A percentile compares a stretch with the other conserved stretches of the same genome.
Conservation (phyloP, 1,284 basidiomycete genomes). For the Marasmius oreades region DNA sequence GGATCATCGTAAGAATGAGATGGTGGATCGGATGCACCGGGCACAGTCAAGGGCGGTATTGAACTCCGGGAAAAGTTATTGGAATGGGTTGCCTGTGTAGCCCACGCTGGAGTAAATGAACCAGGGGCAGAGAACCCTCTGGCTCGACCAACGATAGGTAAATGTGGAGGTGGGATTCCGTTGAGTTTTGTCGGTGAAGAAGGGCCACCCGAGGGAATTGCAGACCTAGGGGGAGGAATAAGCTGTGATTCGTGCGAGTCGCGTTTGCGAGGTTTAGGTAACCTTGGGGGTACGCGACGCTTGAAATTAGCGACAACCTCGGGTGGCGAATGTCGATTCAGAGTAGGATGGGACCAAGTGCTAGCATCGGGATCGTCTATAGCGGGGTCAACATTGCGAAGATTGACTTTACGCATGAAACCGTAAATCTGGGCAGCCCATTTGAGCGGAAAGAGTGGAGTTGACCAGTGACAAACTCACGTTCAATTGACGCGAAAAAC, state of each 20-base stretch:
- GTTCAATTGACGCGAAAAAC: constrained; percentile 91
- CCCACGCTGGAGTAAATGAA: constrained; percentile 63
- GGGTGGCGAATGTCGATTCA: constrained; percentile 81
- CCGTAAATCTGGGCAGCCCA: constrained; percentile 74
- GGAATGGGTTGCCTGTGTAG: constrained; percentile 46
- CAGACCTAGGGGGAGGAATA: constrained; percentile 69
- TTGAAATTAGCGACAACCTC: constrained; percentile 90
- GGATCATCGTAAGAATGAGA: constrained; percentile 60
- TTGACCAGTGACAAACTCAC: constrained; percentile 48
- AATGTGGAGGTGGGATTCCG: constrained; percentile 6
- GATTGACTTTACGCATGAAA: constrained; percentile 92
- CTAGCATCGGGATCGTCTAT: constrained; percentile 91
- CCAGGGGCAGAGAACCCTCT: constrained; percentile 80
- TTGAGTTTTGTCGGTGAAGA: constrained; percentile 33
- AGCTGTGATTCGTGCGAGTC: constrained; percentile 55
- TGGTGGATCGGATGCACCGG: constrained; percentile 54
- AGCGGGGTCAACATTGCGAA: constrained; percentile 87
- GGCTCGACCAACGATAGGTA: constrained; percentile 48
- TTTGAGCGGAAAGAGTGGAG: constrained; percentile 29
- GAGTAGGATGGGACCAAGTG: constrained; percentile 88
- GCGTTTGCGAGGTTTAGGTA: constrained; percentile 77
- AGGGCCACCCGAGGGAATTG: constrained; percentile 55
- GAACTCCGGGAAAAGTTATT: constrained; percentile 34
- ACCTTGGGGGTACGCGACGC: constrained; percentile 87
- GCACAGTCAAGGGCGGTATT: constrained; percentile 78